Evolutionary conservation across 164 flowering plant genomes (phyloP), one percentile per base, ranked within the genome.

Genomic region (Tinospora cordifolia): DNA sequence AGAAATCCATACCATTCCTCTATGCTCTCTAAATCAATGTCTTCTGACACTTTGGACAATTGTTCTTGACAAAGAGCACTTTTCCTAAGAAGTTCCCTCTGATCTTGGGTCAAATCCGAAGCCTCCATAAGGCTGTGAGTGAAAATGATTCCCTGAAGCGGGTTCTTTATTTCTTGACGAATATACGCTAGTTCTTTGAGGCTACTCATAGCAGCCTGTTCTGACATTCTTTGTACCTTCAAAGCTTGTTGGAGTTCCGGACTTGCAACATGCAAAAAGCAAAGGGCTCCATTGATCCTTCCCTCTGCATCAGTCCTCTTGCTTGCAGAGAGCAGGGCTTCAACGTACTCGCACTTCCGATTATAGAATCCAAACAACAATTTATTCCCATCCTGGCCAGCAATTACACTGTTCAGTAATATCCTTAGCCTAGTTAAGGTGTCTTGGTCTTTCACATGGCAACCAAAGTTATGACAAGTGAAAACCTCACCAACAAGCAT

Each of bases 401-500:
- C 79, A 73, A 82, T 76, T 36, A 85, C 84, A 63, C 81, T 70
- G 74, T 84, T 87, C 39, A 87, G 66, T 17, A 83, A 66, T 81
- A 90, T 88, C 75, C 78, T 75, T 34, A 88, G 84, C 81, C 78
- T 86, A 44, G 86, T 87, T 62, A 88, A 74, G 12, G 88, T 83
- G 78, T 88, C 88, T n/a, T 84, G 83, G 79, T 87, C 87, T 78
- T 84, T 88, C 66, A 90, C 82, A 39, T 70, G 84, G 73, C 88
- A 88, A 44, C 91, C 90, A 71, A 81, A 80, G 64, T 65, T 78
- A 8, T 73, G 69, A n/a, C 78, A 76, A 13, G 84, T 83, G 71
- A 90, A 90, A 41, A 88, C 88, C 66, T 90, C 96, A 34, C 93
- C 96, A 36, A 86, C 76, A 71, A 90, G 89, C 82, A 88, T 78